phyloP scores from a whole-genome alignment of 176 grass and related monocot species.

The Zea mays region Zm-B73-REFERENCE-NAM-5.0 NC_050100.1:220042001-220042500 shows the following conservation, averaged over 20 bases:
- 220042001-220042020: not conserved
- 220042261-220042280: not conserved
- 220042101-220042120: constrained; percentile 4
- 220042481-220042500: not conserved
- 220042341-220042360: not conserved
- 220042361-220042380: not conserved
- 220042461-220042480: not conserved
- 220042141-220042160: not conserved
- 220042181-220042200: not conserved
- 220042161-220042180: not conserved
- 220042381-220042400: not conserved
- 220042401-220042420: not conserved
- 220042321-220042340: not conserved
- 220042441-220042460: not conserved
- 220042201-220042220: not conserved
- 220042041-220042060: not conserved
- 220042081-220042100: not conserved
- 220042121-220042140: not conserved
- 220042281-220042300: not conserved
- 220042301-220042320: not conserved
- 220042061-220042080: not conserved
- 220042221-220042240: not conserved
- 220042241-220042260: not conserved
- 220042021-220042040: not conserved
- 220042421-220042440: not conserved